A percentile compares a stretch with the other conserved stretches of the same genome.
Conservation (phyloP, 257 asterid species). For the Perilla frutescens region DNA sequence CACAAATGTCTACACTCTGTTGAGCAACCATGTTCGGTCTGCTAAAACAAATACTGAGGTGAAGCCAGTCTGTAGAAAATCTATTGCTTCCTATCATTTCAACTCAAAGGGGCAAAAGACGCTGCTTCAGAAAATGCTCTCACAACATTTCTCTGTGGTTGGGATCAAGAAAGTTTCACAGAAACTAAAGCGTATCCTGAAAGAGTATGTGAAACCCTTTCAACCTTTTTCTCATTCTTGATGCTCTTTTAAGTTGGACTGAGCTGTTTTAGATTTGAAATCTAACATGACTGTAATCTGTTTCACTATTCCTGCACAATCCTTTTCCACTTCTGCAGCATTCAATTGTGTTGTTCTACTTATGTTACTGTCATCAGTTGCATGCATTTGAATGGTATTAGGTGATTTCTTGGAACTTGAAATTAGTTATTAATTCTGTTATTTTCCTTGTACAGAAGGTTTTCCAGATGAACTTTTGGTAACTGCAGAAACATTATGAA, state of each 20-base stretch:
- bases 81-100: conserved; percentile 48
- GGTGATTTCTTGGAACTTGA: neutral
- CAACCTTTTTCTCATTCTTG: conserved; percentile 9
- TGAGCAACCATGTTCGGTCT: conserved; percentile 41
- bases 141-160: conserved; percentile 44
- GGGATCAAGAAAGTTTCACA: conserved; percentile 58
- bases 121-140: conserved; percentile 37
- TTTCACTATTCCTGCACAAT: conserved; percentile 2
- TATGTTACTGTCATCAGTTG: neutral
- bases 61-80: conserved; percentile 43
- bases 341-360: neutral
- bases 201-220: conserved; percentile 57
- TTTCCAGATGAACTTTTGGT: neutral
- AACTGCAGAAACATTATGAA: neutral
- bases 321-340: conserved; percentile 23
- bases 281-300: conserved; percentile 13
- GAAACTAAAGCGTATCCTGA: conserved; percentile 62
- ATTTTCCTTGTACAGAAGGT: neutral
- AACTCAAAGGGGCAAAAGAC: conserved; percentile 36
- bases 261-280: conserved; percentile 6
- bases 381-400: neutral
- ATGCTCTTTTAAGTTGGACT: neutral
- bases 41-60: conserved; percentile 39
- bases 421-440: neutral
- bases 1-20: conserved; percentile 54